A percentile compares a stretch with the other conserved stretches of the same genome.
These are phyloP conservation scores for Schizochytrium sp. DNA, from an alignment of 108 stramenopile species.

Conservation along the genomic window DNA sequence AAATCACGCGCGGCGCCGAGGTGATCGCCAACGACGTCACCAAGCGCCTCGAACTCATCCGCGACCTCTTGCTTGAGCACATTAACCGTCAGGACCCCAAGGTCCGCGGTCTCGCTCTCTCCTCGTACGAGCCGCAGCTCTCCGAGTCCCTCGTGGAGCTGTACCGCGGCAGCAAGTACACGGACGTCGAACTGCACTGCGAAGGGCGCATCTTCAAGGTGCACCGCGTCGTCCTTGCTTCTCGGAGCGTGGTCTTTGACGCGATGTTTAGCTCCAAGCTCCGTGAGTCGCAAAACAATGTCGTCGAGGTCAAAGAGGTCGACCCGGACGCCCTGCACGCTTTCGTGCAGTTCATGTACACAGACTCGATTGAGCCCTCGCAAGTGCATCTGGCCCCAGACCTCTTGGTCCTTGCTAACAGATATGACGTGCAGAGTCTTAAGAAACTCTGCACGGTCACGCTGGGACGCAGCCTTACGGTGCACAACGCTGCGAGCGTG, in stretches of 20 bases:
- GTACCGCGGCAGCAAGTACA: neutral
- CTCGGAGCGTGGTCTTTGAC: neutral
- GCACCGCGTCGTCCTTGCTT: constrained; percentile 5
- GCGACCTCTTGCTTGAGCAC: constrained; percentile 1
- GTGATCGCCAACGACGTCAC: constrained; percentile 10
- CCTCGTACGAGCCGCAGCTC: neutral
- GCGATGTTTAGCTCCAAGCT: neutral
- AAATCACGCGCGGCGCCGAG: neutral
- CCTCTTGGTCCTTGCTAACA: neutral
- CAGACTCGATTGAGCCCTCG: neutral
- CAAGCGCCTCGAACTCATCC: neutral
- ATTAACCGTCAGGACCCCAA: neutral
- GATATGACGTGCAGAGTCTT: neutral
- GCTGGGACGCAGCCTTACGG: neutral
- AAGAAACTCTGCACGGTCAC: neutral
- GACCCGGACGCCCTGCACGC: neutral
- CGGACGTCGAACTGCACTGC: constrained; percentile 5
- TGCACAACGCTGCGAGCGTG: neutral
- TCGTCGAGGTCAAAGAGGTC: constrained; percentile 14
- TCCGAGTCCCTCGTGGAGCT: neutral
- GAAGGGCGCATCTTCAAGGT: neutral
- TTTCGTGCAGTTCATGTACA: constrained; percentile 12
- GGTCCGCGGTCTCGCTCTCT: neutral
- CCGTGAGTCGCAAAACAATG: neutral
- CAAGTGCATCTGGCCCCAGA: neutral